Evolutionary conservation across 441 rosid genomes (phyloP), one percentile per base, ranked within the genome.

Genomic region (Erodium texanum): DNA sequence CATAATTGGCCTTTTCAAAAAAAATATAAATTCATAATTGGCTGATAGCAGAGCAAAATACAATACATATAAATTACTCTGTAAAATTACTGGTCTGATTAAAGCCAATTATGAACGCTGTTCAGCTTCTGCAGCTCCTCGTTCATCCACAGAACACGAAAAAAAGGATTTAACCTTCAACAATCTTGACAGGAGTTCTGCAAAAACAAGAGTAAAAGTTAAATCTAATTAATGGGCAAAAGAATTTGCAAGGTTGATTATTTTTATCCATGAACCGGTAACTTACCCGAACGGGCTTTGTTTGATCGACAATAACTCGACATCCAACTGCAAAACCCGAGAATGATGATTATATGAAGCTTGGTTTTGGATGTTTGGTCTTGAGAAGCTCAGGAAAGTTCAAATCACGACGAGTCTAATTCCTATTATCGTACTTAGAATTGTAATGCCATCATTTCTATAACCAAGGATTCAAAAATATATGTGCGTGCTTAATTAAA

Each of bases 241-340:
- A 24, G 36, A 19, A 22, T 7, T 38, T 20, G 9, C 22, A 32
- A 34, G 50, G 52, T 2, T 20, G 12, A 43, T 0, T 20, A 6
- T 43, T 11, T 32, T 19, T 20, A 14, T 19, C 68, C 20, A 61
- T 18, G 63, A 0, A 72, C 62, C 14, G 15, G 7, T 61, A 54
- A 66, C 87, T 81, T 83, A 93, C 98, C 98, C 96, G 45, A 93
- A 90, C 66, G 95, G 93, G 68, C 83, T 89, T 81, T 86, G 90
- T 70, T 93, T 93, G 90, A 93, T 93, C 59, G 98, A 16, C 58
- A 93, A 78, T 67, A 93, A 81, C 74, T 93, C 95, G 75, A 93
- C 88, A 82, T 93, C 96, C 80, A 93, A 77, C 96, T 90, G 87
- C 80, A 43, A 80, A 41, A 64, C 68, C 62, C 58, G 54, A 38